Conservation (phyloP, 495 filamentous ascomycete genomes). For the Penicillium daleae region DNA sequence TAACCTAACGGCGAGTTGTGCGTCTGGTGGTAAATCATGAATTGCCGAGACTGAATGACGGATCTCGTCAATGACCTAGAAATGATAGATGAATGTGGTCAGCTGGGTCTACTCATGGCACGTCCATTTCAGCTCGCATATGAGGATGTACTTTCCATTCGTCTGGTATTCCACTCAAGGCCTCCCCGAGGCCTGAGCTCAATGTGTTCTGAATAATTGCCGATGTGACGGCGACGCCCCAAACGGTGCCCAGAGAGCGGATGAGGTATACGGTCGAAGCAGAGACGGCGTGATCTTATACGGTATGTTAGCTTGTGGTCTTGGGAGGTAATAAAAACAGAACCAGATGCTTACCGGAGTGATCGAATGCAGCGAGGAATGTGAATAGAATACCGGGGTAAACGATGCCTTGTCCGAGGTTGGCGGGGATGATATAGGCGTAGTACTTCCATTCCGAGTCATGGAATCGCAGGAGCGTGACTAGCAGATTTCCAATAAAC, state of each 20-base stretch:
- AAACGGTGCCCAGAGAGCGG: constrained; percentile 65
- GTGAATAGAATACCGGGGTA: constrained; percentile 67
- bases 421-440: constrained; percentile 65
- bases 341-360: constrained; percentile 49
- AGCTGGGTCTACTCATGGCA: constrained; percentile 13
- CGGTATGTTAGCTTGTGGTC: background rate
- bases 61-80: constrained; percentile 62
- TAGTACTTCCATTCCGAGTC: constrained; percentile 67
- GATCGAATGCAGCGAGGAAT: constrained; percentile 64
- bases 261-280: constrained; percentile 67
- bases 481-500: constrained; percentile 60
- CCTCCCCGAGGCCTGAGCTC: constrained; percentile 56
- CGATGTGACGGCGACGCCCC: constrained; percentile 65
- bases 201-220: constrained; percentile 68
- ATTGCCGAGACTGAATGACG: constrained; percentile 63
- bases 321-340: background rate
- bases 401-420: constrained; percentile 65
- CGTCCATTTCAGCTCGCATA: constrained; percentile 16
- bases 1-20: constrained; percentile 61
- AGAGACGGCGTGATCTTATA: constrained; percentile 64
- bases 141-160: constrained; percentile 66
- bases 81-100: constrained; percentile 20
- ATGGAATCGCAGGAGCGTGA: constrained; percentile 57
- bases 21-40: constrained; percentile 55
- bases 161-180: constrained; percentile 63